Conservation (phyloP, 306 rosid species). For the Cicer chorassanicum region DNA sequence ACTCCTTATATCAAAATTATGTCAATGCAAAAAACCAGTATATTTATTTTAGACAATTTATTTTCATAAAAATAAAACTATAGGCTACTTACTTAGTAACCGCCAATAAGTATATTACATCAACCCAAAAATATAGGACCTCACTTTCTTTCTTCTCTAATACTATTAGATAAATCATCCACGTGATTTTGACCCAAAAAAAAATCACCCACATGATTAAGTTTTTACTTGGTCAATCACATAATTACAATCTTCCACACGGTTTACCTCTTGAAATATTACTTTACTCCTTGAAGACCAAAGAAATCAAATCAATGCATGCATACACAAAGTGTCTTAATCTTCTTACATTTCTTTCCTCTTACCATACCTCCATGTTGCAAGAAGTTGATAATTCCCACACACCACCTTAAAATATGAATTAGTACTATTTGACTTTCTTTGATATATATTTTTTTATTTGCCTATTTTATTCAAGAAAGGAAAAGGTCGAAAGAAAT, state of each 20-base stretch:
- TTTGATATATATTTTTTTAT: background rate
- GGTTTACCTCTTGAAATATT: background rate
- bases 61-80: too few relatives aligned
- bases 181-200: background rate
- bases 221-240: background rate
- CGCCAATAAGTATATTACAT: too few relatives aligned
- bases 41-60: too few relatives aligned
- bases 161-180: too few relatives aligned
- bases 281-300: background rate
- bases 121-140: too few relatives aligned
- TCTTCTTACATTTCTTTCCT: background rate
- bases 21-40: too few relatives aligned
- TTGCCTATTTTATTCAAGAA: background rate
- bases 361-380: background rate
- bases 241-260: background rate
- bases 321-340: background rate
- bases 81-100: too few relatives aligned
- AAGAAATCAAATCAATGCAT: background rate
- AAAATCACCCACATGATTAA: background rate
- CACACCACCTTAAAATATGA: background rate
- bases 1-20: too few relatives aligned
- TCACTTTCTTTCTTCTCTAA: too few relatives aligned
- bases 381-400: background rate
- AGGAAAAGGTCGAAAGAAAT: background rate
- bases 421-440: constrained; percentile 5